These are phyloP conservation scores for Cystobasidium sp. DNA, from an alignment of 1,284 basidiomycete species.

Conservation along the genomic window DNA sequence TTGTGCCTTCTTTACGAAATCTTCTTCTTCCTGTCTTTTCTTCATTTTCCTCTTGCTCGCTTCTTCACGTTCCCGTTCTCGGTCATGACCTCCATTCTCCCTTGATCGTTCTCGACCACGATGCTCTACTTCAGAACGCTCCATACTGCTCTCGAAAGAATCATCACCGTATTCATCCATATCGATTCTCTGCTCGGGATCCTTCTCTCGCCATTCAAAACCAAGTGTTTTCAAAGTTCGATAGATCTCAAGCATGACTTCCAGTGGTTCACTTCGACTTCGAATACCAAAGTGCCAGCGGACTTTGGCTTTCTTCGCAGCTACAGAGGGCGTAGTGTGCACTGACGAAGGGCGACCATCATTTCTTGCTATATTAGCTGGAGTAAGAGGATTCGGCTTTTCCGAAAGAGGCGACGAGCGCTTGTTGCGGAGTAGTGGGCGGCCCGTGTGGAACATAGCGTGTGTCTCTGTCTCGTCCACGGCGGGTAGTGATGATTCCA, in stretches of 20 bases:
- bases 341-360: constrained; percentile 10
- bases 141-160: background rate
- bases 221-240: constrained; percentile 86
- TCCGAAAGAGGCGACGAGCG: constrained; percentile 31
- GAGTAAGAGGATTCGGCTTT: constrained; percentile 34
- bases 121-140: constrained; percentile 10
- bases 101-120: constrained; percentile 15
- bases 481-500: constrained; percentile 23
- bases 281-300: constrained; percentile 99
- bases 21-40: constrained; percentile 58
- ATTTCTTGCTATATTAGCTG: constrained; percentile 15
- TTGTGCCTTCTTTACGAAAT: constrained; percentile 59
- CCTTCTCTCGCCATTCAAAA: constrained; percentile 82
- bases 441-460: constrained; percentile 18
- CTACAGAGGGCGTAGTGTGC: constrained; percentile 26
- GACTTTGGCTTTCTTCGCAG: constrained; percentile 20
- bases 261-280: constrained; percentile 93
- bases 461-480: constrained; percentile 34
- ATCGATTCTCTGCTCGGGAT: constrained; percentile 55
- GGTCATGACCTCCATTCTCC: constrained; percentile 28
- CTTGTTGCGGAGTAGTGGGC: constrained; percentile 38
- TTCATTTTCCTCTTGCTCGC: constrained; percentile 46
- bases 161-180: constrained; percentile 44
- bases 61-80: constrained; percentile 53
- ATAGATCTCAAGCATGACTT: constrained; percentile 99